Conservation (phyloP, 2,329 filamentous ascomycete species). For the Aspergillus flavus region DNA sequence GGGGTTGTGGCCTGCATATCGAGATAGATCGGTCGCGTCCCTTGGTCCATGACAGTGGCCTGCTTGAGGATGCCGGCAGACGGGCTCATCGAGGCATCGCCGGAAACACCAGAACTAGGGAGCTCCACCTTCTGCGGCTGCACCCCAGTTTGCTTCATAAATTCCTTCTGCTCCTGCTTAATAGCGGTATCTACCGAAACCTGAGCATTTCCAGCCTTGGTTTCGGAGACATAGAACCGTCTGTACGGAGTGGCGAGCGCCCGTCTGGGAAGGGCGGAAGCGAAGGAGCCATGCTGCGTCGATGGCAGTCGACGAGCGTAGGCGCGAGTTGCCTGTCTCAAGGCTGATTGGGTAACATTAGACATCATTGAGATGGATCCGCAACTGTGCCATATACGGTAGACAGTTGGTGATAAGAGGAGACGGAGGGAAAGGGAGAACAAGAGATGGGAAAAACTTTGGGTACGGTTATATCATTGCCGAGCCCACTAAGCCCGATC, state of each 20-base stretch:
- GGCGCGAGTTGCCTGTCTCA: constrained; percentile 72
- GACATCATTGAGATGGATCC: constrained; percentile 55
- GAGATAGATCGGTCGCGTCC: constrained; percentile 90
- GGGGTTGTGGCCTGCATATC: constrained; percentile 99
- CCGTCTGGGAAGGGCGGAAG: constrained; percentile 42
- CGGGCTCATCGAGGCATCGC: constrained; percentile 76
- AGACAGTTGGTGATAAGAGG: constrained; percentile 23
- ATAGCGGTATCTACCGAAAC: constrained; percentile 82
- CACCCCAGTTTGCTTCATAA: constrained; percentile 62
- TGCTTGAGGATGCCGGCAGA: constrained; percentile 83
- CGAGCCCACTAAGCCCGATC: constrained; percentile 29
- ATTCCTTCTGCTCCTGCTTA: constrained; percentile 81
- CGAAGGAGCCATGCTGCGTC: constrained; percentile 38
- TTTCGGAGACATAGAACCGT: constrained; percentile 81
- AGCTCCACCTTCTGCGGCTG: constrained; percentile 61
- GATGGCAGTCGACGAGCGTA: constrained; percentile 55
- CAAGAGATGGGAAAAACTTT: constrained; percentile 28
- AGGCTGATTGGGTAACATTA: constrained; percentile 66
- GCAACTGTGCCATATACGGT: constrained; percentile 27
- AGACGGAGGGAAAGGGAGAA: constrained; percentile 12
- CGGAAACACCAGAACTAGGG: constrained; percentile 59
- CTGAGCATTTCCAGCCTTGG: constrained; percentile 69
- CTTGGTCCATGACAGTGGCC: constrained; percentile 89
- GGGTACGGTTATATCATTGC: constrained; percentile 32
- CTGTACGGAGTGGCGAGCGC: constrained; percentile 43